phyloP scores from a whole-genome alignment of 805 yeast genomes.

The Candida ficus region DNA sequence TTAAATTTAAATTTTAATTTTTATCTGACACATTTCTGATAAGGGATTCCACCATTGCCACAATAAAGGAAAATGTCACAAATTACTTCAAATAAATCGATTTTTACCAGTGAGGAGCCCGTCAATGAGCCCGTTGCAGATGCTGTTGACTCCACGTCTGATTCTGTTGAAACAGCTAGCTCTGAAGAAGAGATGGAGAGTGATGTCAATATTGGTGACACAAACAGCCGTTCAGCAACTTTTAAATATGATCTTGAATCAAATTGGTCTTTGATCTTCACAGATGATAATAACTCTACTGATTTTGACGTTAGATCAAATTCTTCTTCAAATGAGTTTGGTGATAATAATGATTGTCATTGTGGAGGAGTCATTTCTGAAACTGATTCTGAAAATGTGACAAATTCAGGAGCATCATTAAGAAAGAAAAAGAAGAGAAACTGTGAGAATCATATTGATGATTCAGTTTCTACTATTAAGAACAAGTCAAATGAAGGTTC shows the following conservation, averaged over 20 bases:
- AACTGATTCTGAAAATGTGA: slow-evolving; percentile 13
- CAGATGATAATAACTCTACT: slow-evolving; percentile 25
- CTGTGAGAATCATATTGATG: not conserved
- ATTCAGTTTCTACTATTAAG: slow-evolving; percentile 12
- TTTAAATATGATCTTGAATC: slow-evolving; percentile 19
- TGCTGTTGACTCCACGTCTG: not conserved
- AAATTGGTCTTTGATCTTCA: slow-evolving; percentile 27
- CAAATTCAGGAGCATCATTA: not conserved
- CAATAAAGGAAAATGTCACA: not conserved
- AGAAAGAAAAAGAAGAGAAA: not conserved
- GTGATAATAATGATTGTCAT: slow-evolving; percentile 8
- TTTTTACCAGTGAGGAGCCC: too few species aligned
- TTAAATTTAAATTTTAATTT: too few species aligned
- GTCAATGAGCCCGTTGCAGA: not conserved
- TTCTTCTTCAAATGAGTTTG: slow-evolving; percentile 17
- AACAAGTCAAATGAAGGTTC: slow-evolving; percentile 4
- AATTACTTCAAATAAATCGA: not conserved
- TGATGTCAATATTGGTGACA: slow-evolving; percentile 1
- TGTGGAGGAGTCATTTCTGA: slow-evolving; percentile 13
- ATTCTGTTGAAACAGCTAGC: slow-evolving; percentile 1
- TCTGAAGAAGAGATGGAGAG: slow-evolving; percentile 2
- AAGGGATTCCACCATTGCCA: slow-evolving; percentile 2
- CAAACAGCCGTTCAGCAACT: slow-evolving; percentile 7
- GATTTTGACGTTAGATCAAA: slow-evolving; percentile 24
- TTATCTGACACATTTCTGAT: not conserved